Conservation (phyloP, 768 basidiomycete genomes). For the Crepidotus variabilis region DNA sequence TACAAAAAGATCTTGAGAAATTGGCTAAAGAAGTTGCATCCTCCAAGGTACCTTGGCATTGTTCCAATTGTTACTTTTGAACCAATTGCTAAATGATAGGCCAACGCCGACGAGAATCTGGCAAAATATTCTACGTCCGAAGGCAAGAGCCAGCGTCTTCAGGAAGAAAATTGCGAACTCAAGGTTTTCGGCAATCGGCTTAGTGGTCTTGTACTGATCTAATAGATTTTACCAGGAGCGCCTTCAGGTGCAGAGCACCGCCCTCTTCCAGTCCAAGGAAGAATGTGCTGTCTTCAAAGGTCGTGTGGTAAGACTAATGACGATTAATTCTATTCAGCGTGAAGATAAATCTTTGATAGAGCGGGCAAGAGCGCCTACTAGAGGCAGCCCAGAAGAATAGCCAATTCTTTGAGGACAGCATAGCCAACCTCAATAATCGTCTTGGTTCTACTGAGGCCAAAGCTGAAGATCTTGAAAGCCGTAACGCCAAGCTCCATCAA, state of each 20-base stretch:
- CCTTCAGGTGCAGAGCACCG: conserved; percentile 14
- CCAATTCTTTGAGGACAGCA: no score
- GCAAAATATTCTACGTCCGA: not conserved
- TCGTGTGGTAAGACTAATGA: not conserved
- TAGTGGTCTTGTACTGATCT: not conserved
- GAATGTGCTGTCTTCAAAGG: conserved; percentile 3
- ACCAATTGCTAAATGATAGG: not conserved
- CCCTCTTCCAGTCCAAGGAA: conserved; percentile 18
- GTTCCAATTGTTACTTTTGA: not conserved
- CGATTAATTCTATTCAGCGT: no score
- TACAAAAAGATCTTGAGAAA: not conserved
- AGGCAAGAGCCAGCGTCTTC: not conserved
- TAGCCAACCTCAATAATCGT: no score
- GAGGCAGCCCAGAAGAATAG: not conserved
- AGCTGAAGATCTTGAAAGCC: not conserved
- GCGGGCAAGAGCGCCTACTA: not conserved
- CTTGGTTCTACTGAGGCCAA: not conserved
- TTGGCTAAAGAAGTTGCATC: not conserved
- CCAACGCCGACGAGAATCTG: not conserved
- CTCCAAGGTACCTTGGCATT: not conserved
- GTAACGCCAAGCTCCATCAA: not conserved
- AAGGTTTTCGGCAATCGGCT: no score
- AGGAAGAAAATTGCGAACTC: conserved; percentile 3
- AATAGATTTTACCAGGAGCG: conserved; percentile 9
- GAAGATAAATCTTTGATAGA: not conserved